Evolutionary conservation across 805 yeast species (phyloP), one percentile per base, ranked within the genome.

Genomic region (Sugiyamaella qingdaonensis): DNA sequence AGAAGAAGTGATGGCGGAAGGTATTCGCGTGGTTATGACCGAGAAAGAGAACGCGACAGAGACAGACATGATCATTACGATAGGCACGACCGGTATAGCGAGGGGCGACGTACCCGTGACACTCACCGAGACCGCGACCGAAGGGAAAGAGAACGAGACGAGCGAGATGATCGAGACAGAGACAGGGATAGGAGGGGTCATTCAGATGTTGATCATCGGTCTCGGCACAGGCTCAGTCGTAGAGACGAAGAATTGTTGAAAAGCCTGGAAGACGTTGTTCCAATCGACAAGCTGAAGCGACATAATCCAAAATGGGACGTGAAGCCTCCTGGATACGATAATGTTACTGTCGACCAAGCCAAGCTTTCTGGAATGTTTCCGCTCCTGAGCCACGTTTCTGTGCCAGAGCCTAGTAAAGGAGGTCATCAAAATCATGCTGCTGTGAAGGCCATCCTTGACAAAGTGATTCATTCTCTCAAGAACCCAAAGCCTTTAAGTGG

Each of bases 291-390:
- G 44, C 66, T 86, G n/a, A 70, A 71, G 46, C 71, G 84, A 10
- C 73, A 72, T 16, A 65, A 63, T 31, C 74, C 88, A 0, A 69
- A 74, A 47, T 88, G 95, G 95, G 94, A 88, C 48, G 71, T 78
- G 21, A 75, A 77, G 33, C 90, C 95, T 0, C 73, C 74, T 56
- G 92, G 88, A 0, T 85, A 85, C 64, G 94, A 87, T 62, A 78
- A 79, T 5, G 82, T 86, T 1, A 78, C 86, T 1, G 86, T 94
- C 0, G 87, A 83, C 56, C 74, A 85, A 55, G 95, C 94, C 4
- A 89, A 88, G 61, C 70, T 86, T 14, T 79, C 88, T 1, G 96
- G 96, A 0, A 67, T 87, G 1, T 89, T 88, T 61, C 88, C 91
- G 1, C 72, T 79, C 14, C 92, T 94, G 1, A 59, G 59, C 11